Evolutionary conservation across 257 asterid genomes (phyloP).

Genomic region (Coffea canephora): DNA sequence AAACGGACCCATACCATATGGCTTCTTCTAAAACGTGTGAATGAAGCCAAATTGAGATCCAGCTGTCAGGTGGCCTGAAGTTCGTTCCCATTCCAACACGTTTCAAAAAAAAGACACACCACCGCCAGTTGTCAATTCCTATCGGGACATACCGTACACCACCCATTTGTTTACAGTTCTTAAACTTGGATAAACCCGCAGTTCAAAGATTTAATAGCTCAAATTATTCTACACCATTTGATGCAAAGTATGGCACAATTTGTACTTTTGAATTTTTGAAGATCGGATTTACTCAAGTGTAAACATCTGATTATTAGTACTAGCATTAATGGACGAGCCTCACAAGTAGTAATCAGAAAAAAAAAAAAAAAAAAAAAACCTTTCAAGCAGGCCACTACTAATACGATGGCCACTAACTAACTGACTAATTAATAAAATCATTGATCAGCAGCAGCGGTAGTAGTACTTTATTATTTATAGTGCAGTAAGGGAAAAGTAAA

Average conservation of each 20-base stretch:
- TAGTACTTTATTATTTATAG: background rate
- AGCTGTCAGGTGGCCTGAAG: conserved; percentile 22
- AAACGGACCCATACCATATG: too few relatives aligned
- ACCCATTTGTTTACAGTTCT: background rate
- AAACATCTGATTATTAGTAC: too few relatives aligned
- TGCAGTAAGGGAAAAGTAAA: background rate
- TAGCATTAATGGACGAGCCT: too few relatives aligned
- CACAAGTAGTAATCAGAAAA: too few relatives aligned
- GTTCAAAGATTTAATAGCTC: too few relatives aligned
- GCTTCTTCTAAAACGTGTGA: conserved; percentile 20
- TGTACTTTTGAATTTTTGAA: too few relatives aligned
- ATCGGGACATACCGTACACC: conserved; percentile 15
- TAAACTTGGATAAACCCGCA: background rate
- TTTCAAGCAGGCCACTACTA: background rate
- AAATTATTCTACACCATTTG: too few relatives aligned
- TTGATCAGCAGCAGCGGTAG: background rate
- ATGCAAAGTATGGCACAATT: too few relatives aligned
- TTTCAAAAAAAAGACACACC: conserved; percentile 11
- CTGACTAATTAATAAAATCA: background rate
- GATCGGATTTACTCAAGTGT: too few relatives aligned
- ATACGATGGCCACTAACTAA: background rate
- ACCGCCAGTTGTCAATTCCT: conserved; percentile 24
- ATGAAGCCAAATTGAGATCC: conserved; percentile 14
- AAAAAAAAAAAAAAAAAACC: too few relatives aligned
- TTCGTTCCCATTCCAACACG: conserved; percentile 18